Evolutionary conservation across 306 rosid species (phyloP), one percentile per base, ranked within the genome.

Genomic region (Cajanus cajan): DNA sequence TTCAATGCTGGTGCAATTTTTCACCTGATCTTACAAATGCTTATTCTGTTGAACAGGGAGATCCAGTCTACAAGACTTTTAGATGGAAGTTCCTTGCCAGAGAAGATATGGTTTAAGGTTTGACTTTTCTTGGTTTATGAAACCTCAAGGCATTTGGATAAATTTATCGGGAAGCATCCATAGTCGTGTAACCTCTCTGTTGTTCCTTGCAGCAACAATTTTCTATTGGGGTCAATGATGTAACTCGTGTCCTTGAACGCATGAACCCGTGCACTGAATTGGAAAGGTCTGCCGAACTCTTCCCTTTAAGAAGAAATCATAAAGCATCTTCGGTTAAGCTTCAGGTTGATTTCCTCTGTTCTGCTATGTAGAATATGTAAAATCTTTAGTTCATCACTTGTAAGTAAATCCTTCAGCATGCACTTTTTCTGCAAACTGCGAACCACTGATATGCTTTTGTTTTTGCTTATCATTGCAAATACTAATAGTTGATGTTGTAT

Each of bases 191-290:
- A 68, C 48, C 7, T 54, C n/a, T 61, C n/a, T 8, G 16, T 75
- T 80, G 59, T 51, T 39, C 68, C 51, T 71, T 68, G 83, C 82
- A 91, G 96, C 94, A 90, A 89, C 96, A 87, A 71, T 91, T 91
- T 72, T 85, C 94, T 48, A 85, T 94, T 58, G 96, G 98, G 57
- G 97, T 90, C 71, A 91, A 94, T 78, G 98, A 91, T 8, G 98
- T 91, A 41, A 87, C 94, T 36, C 91, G 93, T 14, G 84, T 89
- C 21, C 97, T 94, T 64, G 95, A 93, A 86, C 93, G 88, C 51
- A 93, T 93, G 98, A 64, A 63, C n/a, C 94, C 92, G 2, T 25
- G 80, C 66, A 54, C 73, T 18, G 77, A 81, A 74, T 63, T 52
- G 57, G 83, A 57, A 71, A 71, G 45, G 66, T 74, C 74, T 51